A percentile compares a stretch with the other conserved stretches of the same genome.
phyloP scores from a whole-genome alignment of 2,329 filamentous ascomycete species.

The Bipolaris cookei region DNA sequence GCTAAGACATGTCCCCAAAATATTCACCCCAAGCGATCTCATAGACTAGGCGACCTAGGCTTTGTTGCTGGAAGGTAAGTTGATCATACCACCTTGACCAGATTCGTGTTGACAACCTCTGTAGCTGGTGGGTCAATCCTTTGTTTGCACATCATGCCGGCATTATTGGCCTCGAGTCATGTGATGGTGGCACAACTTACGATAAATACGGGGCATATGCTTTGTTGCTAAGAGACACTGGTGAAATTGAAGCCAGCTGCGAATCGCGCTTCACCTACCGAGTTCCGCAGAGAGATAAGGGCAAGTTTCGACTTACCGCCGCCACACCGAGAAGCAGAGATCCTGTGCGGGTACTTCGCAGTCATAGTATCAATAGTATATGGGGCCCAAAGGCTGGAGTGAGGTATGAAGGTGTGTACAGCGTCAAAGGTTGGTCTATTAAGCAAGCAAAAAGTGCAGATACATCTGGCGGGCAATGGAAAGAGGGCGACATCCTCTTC shows the following conservation, averaged over 20 bases:
- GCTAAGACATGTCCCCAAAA: slow-evolving; percentile 39
- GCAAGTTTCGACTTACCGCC: slow-evolving; percentile 53
- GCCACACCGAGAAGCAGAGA: slow-evolving; percentile 50
- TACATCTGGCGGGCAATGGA: slow-evolving; percentile 21
- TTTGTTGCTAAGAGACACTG: slow-evolving; percentile 50
- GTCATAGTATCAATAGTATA: slow-evolving; percentile 53
- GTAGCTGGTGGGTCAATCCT: slow-evolving; percentile 58
- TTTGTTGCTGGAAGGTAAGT: slow-evolving; percentile 57
- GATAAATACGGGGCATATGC: slow-evolving; percentile 55
- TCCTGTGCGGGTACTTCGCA: slow-evolving; percentile 54
- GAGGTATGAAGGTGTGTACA: slow-evolving; percentile 56
- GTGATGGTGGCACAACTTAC: slow-evolving; percentile 52
- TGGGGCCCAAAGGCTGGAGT: slow-evolving; percentile 56
- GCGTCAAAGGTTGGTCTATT: slow-evolving; percentile 52
- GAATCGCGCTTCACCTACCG: slow-evolving; percentile 53
- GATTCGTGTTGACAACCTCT: slow-evolving; percentile 10
- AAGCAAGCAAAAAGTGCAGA: slow-evolving; percentile 30
- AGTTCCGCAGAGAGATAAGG: slow-evolving; percentile 48
- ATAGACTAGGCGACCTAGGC: slow-evolving; percentile 50
- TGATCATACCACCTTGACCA: not conserved
- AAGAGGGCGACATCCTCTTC: slow-evolving; percentile 43
- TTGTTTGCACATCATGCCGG: slow-evolving; percentile 56
- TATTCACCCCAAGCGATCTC: slow-evolving; percentile 39
- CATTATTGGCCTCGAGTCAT: slow-evolving; percentile 54
- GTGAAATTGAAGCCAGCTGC: slow-evolving; percentile 47